Base-by-base conservation (phyloP, 768 basidiomycete genomes). In the Leccinellum luteum region DNA sequence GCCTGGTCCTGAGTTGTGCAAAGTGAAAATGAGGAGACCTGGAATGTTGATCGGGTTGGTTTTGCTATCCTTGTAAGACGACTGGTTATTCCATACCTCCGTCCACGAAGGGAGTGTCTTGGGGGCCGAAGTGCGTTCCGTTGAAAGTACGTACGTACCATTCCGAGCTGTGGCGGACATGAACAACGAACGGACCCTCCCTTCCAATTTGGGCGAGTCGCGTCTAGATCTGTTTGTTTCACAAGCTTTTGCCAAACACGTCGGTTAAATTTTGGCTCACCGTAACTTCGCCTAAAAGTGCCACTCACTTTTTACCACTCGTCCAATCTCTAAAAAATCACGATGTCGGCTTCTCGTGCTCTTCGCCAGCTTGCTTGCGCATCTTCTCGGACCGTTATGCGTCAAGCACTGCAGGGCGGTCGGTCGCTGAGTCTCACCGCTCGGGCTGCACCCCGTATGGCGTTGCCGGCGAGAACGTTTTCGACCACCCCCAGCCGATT, bases 291-390 rank as follows among this genome's bases (percentile, higher is more conserved):
- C 31, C 44, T 23, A 14, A 45, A 21, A 45, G 19, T 13, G 44
- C 8, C 23, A 19, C 28, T 15, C 15, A 4, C 27, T 27, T 23
- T 31, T 32, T 8, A 32, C 49, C 12, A 31, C 28, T 32, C 54
- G 48, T 45, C 34, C 47, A 47, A 55, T 56, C 3, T 25, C 12
- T 41, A 60, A 57, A 51, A 31, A 17, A 34, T n/a, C 43, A 67
- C 55, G 23, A 89, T 89, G 87, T 87, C 86, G 73, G 77, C 82
- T 54, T 61, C 85, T 51, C 85, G 85, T 71, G 74, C 77, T 62
- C 78, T 89, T 57, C 83, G 86, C 67, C 83, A 84, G 60, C 69
- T 84, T 34, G 68, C 82, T 31, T 72, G 78, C 48, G 66, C 75
- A 10, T 79, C 82, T 9, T 73, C 77, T 60, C 74, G 81, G 60